phyloP scores from a whole-genome alignment of 2,329 filamentous ascomycete genomes.

The Pseudogymnoascus sp. region DNA sequence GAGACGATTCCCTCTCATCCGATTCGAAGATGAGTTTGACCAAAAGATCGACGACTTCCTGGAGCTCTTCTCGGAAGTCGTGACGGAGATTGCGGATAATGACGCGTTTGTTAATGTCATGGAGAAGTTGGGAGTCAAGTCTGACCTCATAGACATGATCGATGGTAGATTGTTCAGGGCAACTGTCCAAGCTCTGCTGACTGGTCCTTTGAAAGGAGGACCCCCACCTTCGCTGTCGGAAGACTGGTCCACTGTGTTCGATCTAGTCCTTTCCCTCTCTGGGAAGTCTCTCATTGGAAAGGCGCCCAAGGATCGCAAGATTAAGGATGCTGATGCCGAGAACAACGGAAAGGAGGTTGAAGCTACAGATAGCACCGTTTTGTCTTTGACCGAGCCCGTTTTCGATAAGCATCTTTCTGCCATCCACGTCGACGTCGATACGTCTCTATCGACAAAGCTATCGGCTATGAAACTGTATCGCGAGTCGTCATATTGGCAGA shows the following conservation, averaged over 20 bases:
- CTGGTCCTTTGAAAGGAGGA: conserved; percentile 16
- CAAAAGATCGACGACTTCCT: conserved; percentile 33
- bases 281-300: conserved; percentile 11
- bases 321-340: conserved; percentile 16
- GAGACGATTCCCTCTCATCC: conserved; percentile 30
- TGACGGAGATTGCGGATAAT: conserved; percentile 31
- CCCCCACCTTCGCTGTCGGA: conserved; percentile 17
- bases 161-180: conserved; percentile 42
- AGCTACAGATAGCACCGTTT: conserved; percentile 24
- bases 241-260: conserved; percentile 21
- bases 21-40: conserved; percentile 28
- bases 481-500: conserved; percentile 56
- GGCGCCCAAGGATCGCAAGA: conserved; percentile 20
- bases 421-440: conserved; percentile 33
- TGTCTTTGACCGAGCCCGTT: conserved; percentile 41
- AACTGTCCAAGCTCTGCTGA: conserved; percentile 24
- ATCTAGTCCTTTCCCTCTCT: conserved; percentile 13
- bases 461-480: conserved; percentile 34
- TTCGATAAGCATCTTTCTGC: conserved; percentile 40
- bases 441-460: conserved; percentile 20
- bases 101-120: conserved; percentile 17
- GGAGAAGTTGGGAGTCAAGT: conserved; percentile 21
- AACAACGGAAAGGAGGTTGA: conserved; percentile 16
- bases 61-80: conserved; percentile 29
- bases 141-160: conserved; percentile 46